These are phyloP conservation scores for Phytophthora colocasiae DNA, from an alignment of 352 stramenopile genomes.

Conservation along the genomic window DNA sequence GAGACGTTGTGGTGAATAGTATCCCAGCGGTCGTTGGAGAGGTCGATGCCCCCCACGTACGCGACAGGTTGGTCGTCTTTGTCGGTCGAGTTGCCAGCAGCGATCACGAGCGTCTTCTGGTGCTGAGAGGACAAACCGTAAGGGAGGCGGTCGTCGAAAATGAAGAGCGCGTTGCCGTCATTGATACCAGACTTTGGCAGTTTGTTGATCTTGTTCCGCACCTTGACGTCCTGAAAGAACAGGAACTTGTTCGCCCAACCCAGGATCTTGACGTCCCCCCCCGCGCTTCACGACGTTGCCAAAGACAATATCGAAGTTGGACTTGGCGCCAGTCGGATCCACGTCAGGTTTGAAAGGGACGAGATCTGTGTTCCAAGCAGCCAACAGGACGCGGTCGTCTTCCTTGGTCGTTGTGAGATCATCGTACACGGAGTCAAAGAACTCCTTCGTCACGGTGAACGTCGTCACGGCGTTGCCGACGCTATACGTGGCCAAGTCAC, in stretches of 20 bases:
- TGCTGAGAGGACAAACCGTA: conserved; percentile 50
- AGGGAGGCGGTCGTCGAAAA: conserved; percentile 62
- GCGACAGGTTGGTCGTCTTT: conserved; percentile 32
- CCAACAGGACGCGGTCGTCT: conserved; percentile 41
- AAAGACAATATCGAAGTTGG: conserved; percentile 49
- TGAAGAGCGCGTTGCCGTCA: conserved; percentile 30
- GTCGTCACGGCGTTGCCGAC: conserved; percentile 50
- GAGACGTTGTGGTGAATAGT: conserved; percentile 56
- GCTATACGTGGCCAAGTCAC: conserved; percentile 41
- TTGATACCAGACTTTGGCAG: conserved; percentile 34
- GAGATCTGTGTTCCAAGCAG: conserved; percentile 58
- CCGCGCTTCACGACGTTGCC: conserved; percentile 26
- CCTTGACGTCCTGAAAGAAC: conserved; percentile 42
- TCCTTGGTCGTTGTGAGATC: conserved; percentile 41
- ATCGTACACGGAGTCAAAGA: conserved; percentile 49
- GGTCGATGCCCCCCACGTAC: conserved; percentile 62
- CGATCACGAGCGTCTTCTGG: conserved; percentile 54
- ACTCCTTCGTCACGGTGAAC: conserved; percentile 48
- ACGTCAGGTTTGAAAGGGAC: conserved; percentile 44
- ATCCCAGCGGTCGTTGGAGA: conserved; percentile 64
- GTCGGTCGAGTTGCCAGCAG: conserved; percentile 5
- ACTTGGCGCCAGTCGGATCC: conserved; percentile 28
- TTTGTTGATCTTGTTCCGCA: conserved; percentile 52
- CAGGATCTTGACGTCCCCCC: conserved; percentile 52
- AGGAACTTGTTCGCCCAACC: conserved; percentile 65